phyloP scores from a whole-genome alignment of 345 rosid genomes.

The Salix arbutifolia region DNA sequence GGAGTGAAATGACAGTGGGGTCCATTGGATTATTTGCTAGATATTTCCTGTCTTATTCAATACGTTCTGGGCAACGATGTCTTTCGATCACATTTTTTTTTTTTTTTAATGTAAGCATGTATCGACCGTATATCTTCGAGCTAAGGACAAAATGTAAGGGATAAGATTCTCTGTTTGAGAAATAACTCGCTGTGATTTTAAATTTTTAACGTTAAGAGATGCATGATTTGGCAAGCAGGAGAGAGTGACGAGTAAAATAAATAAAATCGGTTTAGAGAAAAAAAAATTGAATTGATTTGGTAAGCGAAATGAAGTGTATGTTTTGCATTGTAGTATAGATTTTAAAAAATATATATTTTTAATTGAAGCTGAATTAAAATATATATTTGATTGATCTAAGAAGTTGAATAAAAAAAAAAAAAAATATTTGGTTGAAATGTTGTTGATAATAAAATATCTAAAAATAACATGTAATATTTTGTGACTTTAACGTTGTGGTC shows the following conservation, averaged over 20 bases:
- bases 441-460: too few species aligned
- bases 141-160: background rate
- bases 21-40: background rate
- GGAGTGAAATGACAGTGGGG: constrained; percentile 8
- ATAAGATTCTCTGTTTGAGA: background rate
- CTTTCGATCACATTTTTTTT: background rate
- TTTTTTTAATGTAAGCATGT: background rate
- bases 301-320: background rate
- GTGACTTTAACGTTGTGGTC: too few species aligned
- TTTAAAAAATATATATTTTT: too few species aligned
- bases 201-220: background rate
- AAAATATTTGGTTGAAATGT: too few species aligned
- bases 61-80: background rate
- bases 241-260: background rate
- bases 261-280: background rate
- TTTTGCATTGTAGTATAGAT: too few species aligned
- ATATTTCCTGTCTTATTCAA: background rate
- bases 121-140: background rate
- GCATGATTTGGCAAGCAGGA: background rate
- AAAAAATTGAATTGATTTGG: too few species aligned
- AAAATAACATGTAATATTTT: too few species aligned
- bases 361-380: too few species aligned
- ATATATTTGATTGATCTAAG: too few species aligned
- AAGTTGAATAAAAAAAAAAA: too few species aligned
- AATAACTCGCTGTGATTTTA: background rate